These are phyloP conservation scores for Middelhovenomyces tepae DNA, from an alignment of 805 yeast genomes.

Conservation along the genomic window DNA sequence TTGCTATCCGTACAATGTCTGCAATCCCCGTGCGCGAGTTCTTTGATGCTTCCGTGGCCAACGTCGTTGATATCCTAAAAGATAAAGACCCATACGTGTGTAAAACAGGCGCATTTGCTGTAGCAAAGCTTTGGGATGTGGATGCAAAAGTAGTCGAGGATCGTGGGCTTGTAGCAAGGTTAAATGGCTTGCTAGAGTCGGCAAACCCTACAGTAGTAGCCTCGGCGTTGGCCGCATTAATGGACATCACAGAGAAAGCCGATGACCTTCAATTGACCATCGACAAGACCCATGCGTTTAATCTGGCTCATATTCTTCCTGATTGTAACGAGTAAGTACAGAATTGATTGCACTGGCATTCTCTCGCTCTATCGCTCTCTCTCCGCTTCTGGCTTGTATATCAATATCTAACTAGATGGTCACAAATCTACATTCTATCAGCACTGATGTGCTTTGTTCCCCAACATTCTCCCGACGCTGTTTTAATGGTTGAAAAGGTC, in stretches of 20 bases:
- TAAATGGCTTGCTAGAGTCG: slow-evolving; percentile 51
- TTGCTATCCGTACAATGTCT: slow-evolving; percentile 58
- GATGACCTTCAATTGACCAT: slow-evolving; percentile 44
- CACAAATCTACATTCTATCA: slow-evolving; percentile 56
- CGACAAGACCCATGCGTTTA: slow-evolving; percentile 39
- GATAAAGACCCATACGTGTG: slow-evolving; percentile 54
- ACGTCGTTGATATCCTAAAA: slow-evolving; percentile 29
- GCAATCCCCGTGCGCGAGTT: slow-evolving; percentile 49
- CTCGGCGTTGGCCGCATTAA: slow-evolving; percentile 60
- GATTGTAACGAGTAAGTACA: slow-evolving; percentile 41
- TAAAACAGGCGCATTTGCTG: slow-evolving; percentile 59
- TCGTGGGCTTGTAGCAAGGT: slow-evolving; percentile 36
- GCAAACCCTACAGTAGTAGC: slow-evolving; percentile 53
- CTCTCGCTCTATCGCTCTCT: slow-evolving; percentile 30
- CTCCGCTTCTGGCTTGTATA: too few species aligned
- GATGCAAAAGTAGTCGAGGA: slow-evolving; percentile 39
- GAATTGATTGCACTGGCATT: slow-evolving; percentile 24
- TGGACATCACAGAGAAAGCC: slow-evolving; percentile 52
- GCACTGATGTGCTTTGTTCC: slow-evolving; percentile 67
- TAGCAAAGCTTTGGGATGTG: slow-evolving; percentile 56
- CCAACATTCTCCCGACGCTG: slow-evolving; percentile 54
- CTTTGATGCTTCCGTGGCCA: slow-evolving; percentile 36
- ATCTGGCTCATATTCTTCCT: slow-evolving; percentile 32
- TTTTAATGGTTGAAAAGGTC: slow-evolving; percentile 51
- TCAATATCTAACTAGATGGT: too few species aligned